Evolutionary conservation across 2,329 filamentous ascomycete genomes (phyloP), one percentile per base, ranked within the genome.

Genomic region (Exophiala sp.): DNA sequence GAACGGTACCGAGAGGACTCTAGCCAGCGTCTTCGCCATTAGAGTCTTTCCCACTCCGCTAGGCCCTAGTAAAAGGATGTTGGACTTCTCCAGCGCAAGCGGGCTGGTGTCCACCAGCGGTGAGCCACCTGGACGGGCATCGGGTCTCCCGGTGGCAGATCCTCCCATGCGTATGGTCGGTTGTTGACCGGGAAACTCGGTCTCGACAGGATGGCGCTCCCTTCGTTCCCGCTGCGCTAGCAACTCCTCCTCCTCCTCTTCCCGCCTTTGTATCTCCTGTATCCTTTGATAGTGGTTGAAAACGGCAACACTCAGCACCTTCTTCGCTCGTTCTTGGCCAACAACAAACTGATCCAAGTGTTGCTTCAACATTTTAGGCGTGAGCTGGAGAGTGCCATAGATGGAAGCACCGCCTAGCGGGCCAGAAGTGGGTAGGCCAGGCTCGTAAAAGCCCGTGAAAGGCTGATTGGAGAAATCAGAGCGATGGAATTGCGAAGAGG

Each of bases 11-110:
- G 93, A 91, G n/a, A 98, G 79, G 45, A 93, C 85, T 63, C 89
- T 85, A 59, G 91, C 93, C 32, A 97, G 73, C 0, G 91, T 97
- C 68, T 90, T 94, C 46, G 61, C 79, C 71, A 98, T 97, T 55
- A 97, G 82, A 0, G 93, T 98, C 72, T 98, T 98, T 11, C 93
- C 93, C 4, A 96, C 90, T 2, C 93, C 93, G 0, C 90, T 95
- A 0, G 93, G 93, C 0, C 93, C 93, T 21, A 97, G 78, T 45
- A 97, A 73, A 35, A 98, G 73, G 34, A 98, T 77, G 65, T 98
- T 98, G 61, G 90, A 95, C 72, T 98, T 98, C 67, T 96, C 90
- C 55, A 98, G 84, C 59, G 86, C 88, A 60, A 94, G 66, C 10
- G 78, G 76, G 19, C 73, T 75, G 9, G 70, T 66, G 60, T 83